A percentile compares a stretch with the other conserved stretches of the same genome.
These are phyloP conservation scores for Beauveria sp. DNA, from an alignment of 2,329 filamentous ascomycete genomes.

Conservation along the genomic window DNA sequence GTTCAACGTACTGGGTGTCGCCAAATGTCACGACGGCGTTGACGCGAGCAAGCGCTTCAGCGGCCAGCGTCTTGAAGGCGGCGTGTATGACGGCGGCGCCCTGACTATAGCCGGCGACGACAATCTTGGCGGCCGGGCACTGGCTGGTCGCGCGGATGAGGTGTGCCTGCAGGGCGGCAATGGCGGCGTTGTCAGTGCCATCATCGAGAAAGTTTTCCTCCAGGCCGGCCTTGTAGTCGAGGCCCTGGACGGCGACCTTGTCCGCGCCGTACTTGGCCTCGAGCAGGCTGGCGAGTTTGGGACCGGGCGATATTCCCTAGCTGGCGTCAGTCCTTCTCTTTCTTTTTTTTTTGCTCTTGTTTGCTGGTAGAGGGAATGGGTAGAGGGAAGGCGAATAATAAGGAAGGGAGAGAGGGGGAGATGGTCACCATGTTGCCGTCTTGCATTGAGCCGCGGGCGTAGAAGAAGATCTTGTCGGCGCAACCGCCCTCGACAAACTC, in stretches of 20 bases:
- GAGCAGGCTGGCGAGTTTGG: slow-evolving; percentile 13
- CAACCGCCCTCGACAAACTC: slow-evolving; percentile 19
- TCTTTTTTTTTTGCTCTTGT: not conserved
- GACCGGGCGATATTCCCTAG: slow-evolving; percentile 15
- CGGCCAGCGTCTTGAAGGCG: slow-evolving; percentile 19
- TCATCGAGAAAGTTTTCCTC: slow-evolving; percentile 23
- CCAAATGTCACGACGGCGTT: slow-evolving; percentile 21
- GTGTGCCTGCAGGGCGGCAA: slow-evolving; percentile 21
- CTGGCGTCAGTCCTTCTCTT: not conserved
- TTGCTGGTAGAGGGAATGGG: not conserved
- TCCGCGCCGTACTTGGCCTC: slow-evolving; percentile 16
- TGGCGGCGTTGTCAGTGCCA: slow-evolving; percentile 24
- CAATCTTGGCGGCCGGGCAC: slow-evolving; percentile 28
- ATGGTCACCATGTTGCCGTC: slow-evolving; percentile 15
- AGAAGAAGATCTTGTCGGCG: slow-evolving; percentile 19
- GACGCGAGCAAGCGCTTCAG: slow-evolving; percentile 18
- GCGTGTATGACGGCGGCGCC: slow-evolving; percentile 23
- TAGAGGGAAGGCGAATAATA: no score
- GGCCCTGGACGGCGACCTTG: slow-evolving; percentile 16
- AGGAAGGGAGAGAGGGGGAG: not conserved
- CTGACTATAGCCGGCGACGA: slow-evolving; percentile 33
- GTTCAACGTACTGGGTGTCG: slow-evolving; percentile 16
- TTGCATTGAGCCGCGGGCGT: slow-evolving; percentile 19
- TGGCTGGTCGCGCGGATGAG: slow-evolving; percentile 24
- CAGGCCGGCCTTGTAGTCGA: slow-evolving; percentile 29